A percentile compares a stretch with the other conserved stretches of the same genome.
phyloP scores from a whole-genome alignment of 345 rosid genomes.

The Raphanus sativus region DNA sequence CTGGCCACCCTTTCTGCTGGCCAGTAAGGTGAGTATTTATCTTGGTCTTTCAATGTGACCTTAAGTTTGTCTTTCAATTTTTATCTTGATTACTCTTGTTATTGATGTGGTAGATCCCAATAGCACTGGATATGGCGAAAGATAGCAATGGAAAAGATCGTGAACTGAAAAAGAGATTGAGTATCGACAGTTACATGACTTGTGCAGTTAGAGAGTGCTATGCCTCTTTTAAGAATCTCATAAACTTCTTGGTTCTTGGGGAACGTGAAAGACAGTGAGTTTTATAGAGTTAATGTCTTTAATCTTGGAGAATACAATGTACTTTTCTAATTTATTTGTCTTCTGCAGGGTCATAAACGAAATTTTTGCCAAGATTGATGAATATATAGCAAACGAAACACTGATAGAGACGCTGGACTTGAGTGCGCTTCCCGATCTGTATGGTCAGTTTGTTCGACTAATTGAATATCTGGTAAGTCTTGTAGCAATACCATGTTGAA shows the following conservation, averaged over 20 bases:
- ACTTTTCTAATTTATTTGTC: slow-evolving; percentile 12
- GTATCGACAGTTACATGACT: slow-evolving; percentile 51
- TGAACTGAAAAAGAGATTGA: slow-evolving; percentile 53
- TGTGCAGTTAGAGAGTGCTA: slow-evolving; percentile 57
- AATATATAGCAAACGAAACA: slow-evolving; percentile 33
- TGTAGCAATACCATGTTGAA: slow-evolving; percentile 2
- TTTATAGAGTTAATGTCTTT: background rate
- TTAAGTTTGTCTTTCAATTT: background rate
- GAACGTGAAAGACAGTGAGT: slow-evolving; percentile 43
- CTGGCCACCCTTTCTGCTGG: slow-evolving; percentile 67
- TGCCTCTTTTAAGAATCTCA: slow-evolving; percentile 52
- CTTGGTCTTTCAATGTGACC: background rate
- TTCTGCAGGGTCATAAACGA: slow-evolving; percentile 56
- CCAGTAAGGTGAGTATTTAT: slow-evolving; percentile 50
- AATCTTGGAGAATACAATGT: background rate
- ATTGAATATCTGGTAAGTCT: slow-evolving; percentile 65
- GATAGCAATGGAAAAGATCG: slow-evolving; percentile 54
- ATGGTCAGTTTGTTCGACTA: slow-evolving; percentile 69
- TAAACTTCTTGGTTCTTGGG: slow-evolving; percentile 47
- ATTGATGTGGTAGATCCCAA: slow-evolving; percentile 45
- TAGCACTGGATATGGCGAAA: slow-evolving; percentile 69
- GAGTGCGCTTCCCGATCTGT: slow-evolving; percentile 78
- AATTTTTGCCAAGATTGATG: slow-evolving; percentile 57
- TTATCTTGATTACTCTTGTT: background rate
- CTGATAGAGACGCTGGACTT: slow-evolving; percentile 57